A percentile compares a stretch with the other conserved stretches of the same genome.
These are phyloP conservation scores for Fusarium anguioides DNA, from an alignment of 2,329 filamentous ascomycete genomes.

Conservation along the genomic window DNA sequence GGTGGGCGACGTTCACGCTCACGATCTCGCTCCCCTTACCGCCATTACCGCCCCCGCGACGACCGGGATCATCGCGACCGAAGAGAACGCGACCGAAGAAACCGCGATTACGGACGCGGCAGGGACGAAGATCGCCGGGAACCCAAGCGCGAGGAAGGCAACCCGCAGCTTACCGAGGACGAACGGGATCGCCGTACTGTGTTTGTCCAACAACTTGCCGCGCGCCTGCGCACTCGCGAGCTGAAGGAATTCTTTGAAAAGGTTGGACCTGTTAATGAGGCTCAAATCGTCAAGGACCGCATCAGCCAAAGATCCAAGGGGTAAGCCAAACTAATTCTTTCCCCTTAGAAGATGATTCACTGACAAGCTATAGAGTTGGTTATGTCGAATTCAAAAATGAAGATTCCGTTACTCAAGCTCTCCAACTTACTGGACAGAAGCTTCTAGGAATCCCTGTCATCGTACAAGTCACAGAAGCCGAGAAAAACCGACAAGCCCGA, in stretches of 20 bases:
- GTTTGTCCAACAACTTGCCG: conserved; percentile 97
- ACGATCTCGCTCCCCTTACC: conserved; percentile 77
- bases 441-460: conserved; percentile 99
- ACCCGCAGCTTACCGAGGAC: conserved; percentile 87
- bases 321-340: conserved; percentile 64
- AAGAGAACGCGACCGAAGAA: conserved; percentile 65
- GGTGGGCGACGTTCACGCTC: conserved; percentile 67
- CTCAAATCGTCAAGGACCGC: conserved; percentile 97
- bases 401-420: conserved; percentile 90
- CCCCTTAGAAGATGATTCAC: background rate
- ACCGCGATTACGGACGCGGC: conserved; percentile 64
- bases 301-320: conserved; percentile 98
- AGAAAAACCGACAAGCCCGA: conserved; percentile 97
- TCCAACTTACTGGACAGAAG: conserved; percentile 98
- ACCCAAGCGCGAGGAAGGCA: conserved; percentile 59
- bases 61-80: conserved; percentile 63
- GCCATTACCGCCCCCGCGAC: conserved; percentile 67
- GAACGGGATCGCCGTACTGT: conserved; percentile 97
- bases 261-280: conserved; percentile 93
- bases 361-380: conserved; percentile 77
- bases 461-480: conserved; percentile 96
- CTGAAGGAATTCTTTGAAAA: conserved; percentile 96
- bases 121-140: conserved; percentile 61
- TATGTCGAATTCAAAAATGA: conserved; percentile 99
- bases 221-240: conserved; percentile 90